These are phyloP conservation scores for Tilletiopsis washingtonensis DNA, from an alignment of 1,284 basidiomycete genomes.

Conservation along the genomic window DNA sequence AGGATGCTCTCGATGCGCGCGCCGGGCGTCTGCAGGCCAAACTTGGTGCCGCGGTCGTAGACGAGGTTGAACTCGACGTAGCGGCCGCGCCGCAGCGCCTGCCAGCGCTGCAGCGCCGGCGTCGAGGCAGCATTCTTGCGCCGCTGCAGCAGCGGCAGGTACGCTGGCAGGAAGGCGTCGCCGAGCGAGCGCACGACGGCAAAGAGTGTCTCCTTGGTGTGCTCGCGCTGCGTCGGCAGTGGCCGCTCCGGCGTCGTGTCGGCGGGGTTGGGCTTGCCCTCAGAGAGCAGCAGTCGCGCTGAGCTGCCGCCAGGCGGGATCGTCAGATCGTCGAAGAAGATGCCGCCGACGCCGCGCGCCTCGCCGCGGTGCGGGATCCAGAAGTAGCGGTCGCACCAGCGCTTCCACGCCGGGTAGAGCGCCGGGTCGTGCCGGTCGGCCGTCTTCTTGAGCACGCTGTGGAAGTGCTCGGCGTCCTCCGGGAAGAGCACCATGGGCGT, in stretches of 20 bases:
- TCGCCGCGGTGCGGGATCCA: constrained; percentile 86
- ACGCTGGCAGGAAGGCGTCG: constrained; percentile 42
- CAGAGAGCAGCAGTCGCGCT: neutral
- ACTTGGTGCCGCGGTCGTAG: constrained; percentile 47
- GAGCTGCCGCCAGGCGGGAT: constrained; percentile 8
- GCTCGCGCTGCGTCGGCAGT: constrained; percentile 9
- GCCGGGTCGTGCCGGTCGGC: constrained; percentile 65
- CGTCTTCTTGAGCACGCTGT: constrained; percentile 65
- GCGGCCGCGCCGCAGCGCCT: constrained; percentile 37
- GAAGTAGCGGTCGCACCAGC: constrained; percentile 98
- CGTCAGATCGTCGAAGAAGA: constrained; percentile 73
- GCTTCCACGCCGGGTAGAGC: constrained; percentile 76
- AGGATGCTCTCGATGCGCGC: constrained; percentile 46
- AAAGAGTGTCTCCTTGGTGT: constrained; percentile 39
- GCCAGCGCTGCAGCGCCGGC: constrained; percentile 32
- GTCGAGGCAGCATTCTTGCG: constrained; percentile 28
- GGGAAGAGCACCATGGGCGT: constrained; percentile 89
- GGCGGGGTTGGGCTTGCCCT: neutral
- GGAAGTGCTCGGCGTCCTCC: constrained; percentile 82
- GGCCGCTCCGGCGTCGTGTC: neutral
- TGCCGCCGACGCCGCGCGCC: constrained; percentile 79
- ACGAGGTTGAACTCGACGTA: constrained; percentile 47
- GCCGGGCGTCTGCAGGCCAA: constrained; percentile 44
- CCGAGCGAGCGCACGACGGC: constrained; percentile 35
- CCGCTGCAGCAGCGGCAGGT: constrained; percentile 36